Evolutionary conservation across 116 monocot species (phyloP).

Genomic region (Trichopus zeylanicus): DNA sequence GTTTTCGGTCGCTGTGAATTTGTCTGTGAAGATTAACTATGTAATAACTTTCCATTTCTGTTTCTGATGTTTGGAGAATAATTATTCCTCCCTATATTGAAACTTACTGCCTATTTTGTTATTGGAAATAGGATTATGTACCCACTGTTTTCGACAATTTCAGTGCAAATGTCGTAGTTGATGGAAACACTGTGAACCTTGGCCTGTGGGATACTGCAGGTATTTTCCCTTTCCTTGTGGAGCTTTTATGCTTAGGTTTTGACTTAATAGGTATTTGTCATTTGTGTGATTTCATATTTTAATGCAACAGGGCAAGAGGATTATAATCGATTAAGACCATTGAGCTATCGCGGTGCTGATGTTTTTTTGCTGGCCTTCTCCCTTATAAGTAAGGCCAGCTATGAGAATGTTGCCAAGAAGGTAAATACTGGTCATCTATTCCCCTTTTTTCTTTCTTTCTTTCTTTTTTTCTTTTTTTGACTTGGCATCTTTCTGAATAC

Average conservation of each 20-base stretch:
- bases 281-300: not conserved
- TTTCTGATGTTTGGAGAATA: not conserved
- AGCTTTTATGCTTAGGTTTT: not conserved
- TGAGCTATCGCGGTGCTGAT: slow-evolving; percentile 52
- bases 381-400: slow-evolving; percentile 55
- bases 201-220: slow-evolving; percentile 86
- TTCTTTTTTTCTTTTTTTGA: slow-evolving; percentile 3
- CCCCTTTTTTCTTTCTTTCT: not conserved
- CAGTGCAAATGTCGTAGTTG: slow-evolving; percentile 76
- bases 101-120: not conserved
- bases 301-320: slow-evolving; percentile 57
- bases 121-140: slow-evolving; percentile 50
- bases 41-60: not conserved
- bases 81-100: not conserved
- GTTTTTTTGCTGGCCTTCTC: slow-evolving; percentile 52
- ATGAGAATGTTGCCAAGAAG: slow-evolving; percentile 57
- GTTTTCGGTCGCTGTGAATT: too few relatives aligned
- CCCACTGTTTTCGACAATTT: slow-evolving; percentile 82
- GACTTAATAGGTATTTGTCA: not conserved
- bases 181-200: slow-evolving; percentile 62
- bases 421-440: slow-evolving; percentile 6
- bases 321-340: slow-evolving; percentile 54
- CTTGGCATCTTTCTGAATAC: not conserved
- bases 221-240: slow-evolving; percentile 6
- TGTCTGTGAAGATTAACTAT: not conserved